Base-by-base conservation (phyloP, 495 filamentous ascomycete genomes). In the Penicillium coffeae region DNA sequence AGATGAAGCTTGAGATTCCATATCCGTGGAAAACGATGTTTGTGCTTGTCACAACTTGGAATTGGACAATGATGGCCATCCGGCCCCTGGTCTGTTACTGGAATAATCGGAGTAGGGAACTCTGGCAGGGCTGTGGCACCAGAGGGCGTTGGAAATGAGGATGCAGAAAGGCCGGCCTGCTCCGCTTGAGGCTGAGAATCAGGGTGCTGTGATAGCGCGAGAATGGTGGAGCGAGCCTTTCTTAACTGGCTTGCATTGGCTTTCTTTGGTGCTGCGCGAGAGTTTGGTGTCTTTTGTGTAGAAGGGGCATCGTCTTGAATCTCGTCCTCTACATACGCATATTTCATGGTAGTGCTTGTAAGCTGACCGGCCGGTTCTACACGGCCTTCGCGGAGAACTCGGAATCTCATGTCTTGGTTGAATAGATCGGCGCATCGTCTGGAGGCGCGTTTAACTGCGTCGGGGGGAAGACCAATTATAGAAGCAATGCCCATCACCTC, bases 401-500 rank as follows among this genome's bases (percentile, higher is more conserved):
- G 73, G 55, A 89, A 79, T 5, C 56, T 57, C 71, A 87, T 85
- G 15, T 76, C 69, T 62, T 89, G 77, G 0, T 73, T 75, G 56
- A 93, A 90, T 0, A 95, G 69, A 22, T 74, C 73, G 1, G 81
- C 75, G 58, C 90, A 95, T 30, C 90, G 73, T 56, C 81, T 70
- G 2, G 83, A 77, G 1, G 88, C 75, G 39, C 86, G 76, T 35
- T 78, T 74, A 7, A 95, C 70, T 4, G 82, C 85, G 3, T 62
- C 59, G 1, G 75, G 56, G 1, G 83, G 68, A 60, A 87, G 86
- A 0, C 85, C 88, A 1, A 73, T 78, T 48, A 90, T 73, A 0
- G 86, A 76, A 16, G 90, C 90, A 0, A 88, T 68, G 8, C 86
- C 86, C 22, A 94, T 62, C 1, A 93, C 77, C 45, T 91, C 86